Evolutionary conservation across 1,139 yeast genomes (phyloP).

Genomic region (Debaryomyces coudertii): DNA sequence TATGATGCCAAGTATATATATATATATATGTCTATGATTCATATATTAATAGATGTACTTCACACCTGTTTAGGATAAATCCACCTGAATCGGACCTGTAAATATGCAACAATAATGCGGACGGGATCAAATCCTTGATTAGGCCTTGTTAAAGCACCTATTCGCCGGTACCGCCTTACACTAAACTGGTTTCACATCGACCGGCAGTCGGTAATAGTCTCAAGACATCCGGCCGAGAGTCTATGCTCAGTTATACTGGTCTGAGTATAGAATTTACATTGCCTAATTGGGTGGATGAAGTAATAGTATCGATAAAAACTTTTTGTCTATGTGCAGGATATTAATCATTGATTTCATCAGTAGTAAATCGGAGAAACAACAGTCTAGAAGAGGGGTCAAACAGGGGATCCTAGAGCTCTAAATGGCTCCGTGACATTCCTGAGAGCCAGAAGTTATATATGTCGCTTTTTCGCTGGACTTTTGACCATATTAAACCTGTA

Average conservation of each 20-base stretch:
- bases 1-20: not conserved
- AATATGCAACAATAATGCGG: not conserved
- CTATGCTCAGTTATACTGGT: not conserved
- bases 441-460: not conserved
- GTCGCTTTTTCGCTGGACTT: not conserved
- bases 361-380: not conserved
- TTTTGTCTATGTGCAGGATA: slow-evolving; percentile 10
- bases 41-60: not conserved
- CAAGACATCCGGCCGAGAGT: not conserved
- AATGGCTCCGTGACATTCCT: too few relatives aligned
- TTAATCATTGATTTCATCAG: not conserved
- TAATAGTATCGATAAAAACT: slow-evolving; percentile 29
- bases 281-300: slow-evolving; percentile 39
- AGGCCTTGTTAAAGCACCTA: not conserved
- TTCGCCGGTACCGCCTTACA: not conserved
- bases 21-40: not conserved
- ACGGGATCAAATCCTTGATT: not conserved
- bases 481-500: not conserved
- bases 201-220: too few relatives aligned
- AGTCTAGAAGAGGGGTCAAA: not conserved
- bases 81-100: slow-evolving; percentile 5
- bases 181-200: too few relatives aligned
- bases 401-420: too few relatives aligned
- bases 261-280: slow-evolving; percentile 29
- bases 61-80: not conserved